Percentiles rank a stretch among this genome's conserved stretches.
Conservation (phyloP, 345 rosid species). For the Rhodamnia rubescens region DNA sequence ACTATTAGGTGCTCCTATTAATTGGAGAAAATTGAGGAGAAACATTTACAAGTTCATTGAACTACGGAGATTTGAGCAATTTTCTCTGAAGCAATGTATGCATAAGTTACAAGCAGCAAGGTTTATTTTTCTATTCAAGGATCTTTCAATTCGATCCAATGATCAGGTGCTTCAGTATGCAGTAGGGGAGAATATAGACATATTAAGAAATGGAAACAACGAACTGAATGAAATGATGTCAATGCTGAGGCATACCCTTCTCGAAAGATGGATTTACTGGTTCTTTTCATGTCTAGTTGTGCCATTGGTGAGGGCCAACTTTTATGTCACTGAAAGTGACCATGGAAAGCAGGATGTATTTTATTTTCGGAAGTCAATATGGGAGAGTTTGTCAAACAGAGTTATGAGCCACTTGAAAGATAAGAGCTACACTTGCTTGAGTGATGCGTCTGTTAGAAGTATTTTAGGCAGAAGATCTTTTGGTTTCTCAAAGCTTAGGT, state of each 20-base stretch:
- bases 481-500: slow-evolving; percentile 65
- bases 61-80: slow-evolving; percentile 59
- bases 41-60: slow-evolving; percentile 57
- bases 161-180: slow-evolving; percentile 6
- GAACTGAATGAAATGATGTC: slow-evolving; percentile 10
- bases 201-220: slow-evolving; percentile 3
- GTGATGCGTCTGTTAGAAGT: slow-evolving; percentile 26
- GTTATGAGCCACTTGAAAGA: slow-evolving; percentile 26
- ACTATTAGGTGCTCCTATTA: slow-evolving; percentile 55
- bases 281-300: slow-evolving; percentile 54
- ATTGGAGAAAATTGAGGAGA: slow-evolving; percentile 52
- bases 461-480: slow-evolving; percentile 21
- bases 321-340: slow-evolving; percentile 75
- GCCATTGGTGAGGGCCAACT: slow-evolving; percentile 58
- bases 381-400: slow-evolving; percentile 40
- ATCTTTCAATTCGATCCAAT: slow-evolving; percentile 14
- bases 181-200: slow-evolving; percentile 4
- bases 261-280: slow-evolving; percentile 73
- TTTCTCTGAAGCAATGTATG: slow-evolving; percentile 49
- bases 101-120: slow-evolving; percentile 39
- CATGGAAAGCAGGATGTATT: slow-evolving; percentile 43
- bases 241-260: slow-evolving; percentile 31
- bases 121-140: slow-evolving; percentile 38
- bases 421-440: slow-evolving; percentile 24
- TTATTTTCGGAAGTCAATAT: slow-evolving; percentile 58